These are phyloP conservation scores for Spergularia marina DNA, from an alignment of 148 eudicot species.

Conservation along the genomic window DNA sequence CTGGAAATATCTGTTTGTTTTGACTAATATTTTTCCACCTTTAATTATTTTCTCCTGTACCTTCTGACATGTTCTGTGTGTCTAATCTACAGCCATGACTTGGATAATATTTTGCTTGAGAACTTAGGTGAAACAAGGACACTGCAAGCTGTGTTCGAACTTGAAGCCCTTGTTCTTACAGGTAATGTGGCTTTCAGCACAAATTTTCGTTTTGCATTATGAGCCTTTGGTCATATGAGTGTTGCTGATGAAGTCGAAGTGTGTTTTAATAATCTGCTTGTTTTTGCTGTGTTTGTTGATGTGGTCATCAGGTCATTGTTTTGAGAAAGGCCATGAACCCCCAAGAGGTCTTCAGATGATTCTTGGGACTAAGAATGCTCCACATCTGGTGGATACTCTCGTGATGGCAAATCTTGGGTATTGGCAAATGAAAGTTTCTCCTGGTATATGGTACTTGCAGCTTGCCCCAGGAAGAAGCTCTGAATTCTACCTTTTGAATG, in stretches of 20 bases:
- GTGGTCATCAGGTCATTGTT: constrained; percentile 72
- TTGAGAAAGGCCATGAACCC: constrained; percentile 89
- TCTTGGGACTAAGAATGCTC: constrained; percentile 77
- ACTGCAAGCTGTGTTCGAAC: constrained; percentile 91
- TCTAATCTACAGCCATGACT: constrained; percentile 69
- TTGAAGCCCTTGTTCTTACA: constrained; percentile 95
- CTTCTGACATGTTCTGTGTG: constrained; percentile 5
- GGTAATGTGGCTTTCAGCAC: constrained; percentile 39
- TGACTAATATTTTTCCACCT: neutral
- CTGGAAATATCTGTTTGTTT: neutral
- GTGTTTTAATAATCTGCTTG: constrained; percentile 8
- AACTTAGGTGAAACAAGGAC: constrained; percentile 88
- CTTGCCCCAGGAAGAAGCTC: constrained; percentile 98
- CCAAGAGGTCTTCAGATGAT: constrained; percentile 96
- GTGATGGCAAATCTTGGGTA: constrained; percentile 98
- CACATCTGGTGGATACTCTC: constrained; percentile 93
- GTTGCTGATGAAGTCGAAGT: neutral
- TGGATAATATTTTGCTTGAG: constrained; percentile 94
- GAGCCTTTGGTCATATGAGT: neutral
- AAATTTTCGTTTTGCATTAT: constrained; percentile 1
- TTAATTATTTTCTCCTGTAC: neutral
- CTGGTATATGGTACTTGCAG: constrained; percentile 93
- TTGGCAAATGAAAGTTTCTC: constrained; percentile 99
- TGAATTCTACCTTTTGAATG: constrained; percentile 78
- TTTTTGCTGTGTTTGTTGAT: constrained; percentile 5